Evolutionary conservation across 2,329 filamentous ascomycete species (phyloP), one percentile per base, ranked within the genome.

Genomic region (Colletotrichum lindemuthianum): DNA sequence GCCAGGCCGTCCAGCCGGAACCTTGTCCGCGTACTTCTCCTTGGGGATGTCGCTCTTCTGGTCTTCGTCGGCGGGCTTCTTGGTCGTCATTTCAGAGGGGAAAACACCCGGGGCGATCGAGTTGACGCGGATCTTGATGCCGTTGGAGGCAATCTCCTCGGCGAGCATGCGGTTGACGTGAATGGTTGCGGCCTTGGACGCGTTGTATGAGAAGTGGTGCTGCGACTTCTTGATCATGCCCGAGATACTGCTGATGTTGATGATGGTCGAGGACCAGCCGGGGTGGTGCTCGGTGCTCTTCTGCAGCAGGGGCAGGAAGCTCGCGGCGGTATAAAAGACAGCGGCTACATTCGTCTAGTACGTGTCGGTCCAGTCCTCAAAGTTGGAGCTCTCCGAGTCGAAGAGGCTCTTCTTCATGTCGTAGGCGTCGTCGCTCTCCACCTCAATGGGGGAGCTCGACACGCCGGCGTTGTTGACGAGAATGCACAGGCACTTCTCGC

Each of bases 331-430:
- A 68, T 89, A 91, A 79, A 87, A 91, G 60, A 88, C 82, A 65
- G 85, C 86, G 37, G 92, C 86, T 10, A 94, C 91, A 68, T 96
- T 93, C 16, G 91, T 92, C 63, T 87, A 86, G 80, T 91, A 94
- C 0, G 87, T 86, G 44, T 84, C 77, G n/a, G 83, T 84, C 92
- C 92, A 96, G 70, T 90, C 86, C 39, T 92, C 86, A 60, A 91
- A 82, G 0, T 79, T 86, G 3, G 77, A 73, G 1, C 75, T 71
- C 60, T 89, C 82, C 45, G 85, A 82, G 54, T 93, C 86, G 78
- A 93, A 96, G 34, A 92, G 80, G 74, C 88, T 87, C 59, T 85
- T 72, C 66, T 83, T 85, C 63, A 89, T 79, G 52, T 86, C 83
- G 39, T 78, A 74, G 16, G 79, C 81, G 78, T 79, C 83, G 45